Conservation (phyloP, 495 filamentous ascomycete species). For the Tetracladium marchalianum region DNA sequence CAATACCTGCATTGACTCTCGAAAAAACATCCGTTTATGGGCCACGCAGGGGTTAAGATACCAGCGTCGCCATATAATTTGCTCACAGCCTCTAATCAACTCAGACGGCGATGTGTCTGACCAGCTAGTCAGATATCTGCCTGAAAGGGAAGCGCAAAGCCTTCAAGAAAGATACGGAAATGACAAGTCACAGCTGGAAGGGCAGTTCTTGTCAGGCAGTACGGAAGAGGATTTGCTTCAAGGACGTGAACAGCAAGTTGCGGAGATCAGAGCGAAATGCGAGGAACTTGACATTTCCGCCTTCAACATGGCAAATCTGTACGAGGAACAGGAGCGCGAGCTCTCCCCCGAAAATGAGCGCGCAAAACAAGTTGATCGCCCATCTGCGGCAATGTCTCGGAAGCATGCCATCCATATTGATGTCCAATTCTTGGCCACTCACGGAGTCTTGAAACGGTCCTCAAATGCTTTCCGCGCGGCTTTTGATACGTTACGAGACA, state of each 20-base stretch:
- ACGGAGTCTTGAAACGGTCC: background rate
- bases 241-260: too few relatives aligned
- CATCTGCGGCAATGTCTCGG: constrained; percentile 25
- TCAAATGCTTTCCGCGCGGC: constrained; percentile 31
- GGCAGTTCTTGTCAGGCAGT: too few relatives aligned
- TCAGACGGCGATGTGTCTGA: constrained; percentile 1
- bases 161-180: too few relatives aligned
- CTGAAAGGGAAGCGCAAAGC: constrained; percentile 24
- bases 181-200: too few relatives aligned
- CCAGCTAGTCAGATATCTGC: background rate
- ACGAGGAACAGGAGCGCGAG: constrained; percentile 63
- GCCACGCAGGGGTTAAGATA: constrained; percentile 46
- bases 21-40: constrained; percentile 47
- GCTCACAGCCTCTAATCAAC: background rate
- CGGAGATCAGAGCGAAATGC: too few relatives aligned
- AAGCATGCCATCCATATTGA: constrained; percentile 33
- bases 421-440: constrained; percentile 16
- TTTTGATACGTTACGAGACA: constrained; percentile 29
- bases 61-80: constrained; percentile 19
- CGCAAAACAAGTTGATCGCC: constrained; percentile 42
- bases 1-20: constrained; percentile 41
- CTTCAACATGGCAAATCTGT: constrained; percentile 27
- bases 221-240: too few relatives aligned
- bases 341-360: constrained; percentile 49
- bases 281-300: constrained; percentile 28